Conservation (phyloP, 306 rosid genomes). For the barrel medic (Medicago truncatula) region DNA sequence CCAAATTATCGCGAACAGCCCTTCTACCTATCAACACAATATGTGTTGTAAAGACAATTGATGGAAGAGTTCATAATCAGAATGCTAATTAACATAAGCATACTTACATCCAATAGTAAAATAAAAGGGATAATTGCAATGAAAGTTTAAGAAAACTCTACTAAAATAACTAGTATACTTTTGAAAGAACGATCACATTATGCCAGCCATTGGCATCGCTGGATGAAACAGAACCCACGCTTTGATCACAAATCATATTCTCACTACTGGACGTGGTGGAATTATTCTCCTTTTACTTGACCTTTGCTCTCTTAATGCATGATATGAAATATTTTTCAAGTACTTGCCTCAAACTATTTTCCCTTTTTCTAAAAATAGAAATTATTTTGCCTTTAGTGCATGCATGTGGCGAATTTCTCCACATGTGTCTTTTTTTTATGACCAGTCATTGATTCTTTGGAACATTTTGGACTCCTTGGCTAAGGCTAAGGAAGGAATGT, state of each 20-base stretch:
- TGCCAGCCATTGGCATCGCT: conserved; percentile 36
- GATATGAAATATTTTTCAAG: conserved; percentile 9
- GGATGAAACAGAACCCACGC: conserved; percentile 38
- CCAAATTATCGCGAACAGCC: no score
- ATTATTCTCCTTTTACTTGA: conserved; percentile 31
- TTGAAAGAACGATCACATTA: conserved; percentile 22
- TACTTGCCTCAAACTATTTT: neutral
- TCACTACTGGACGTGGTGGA: conserved; percentile 27
- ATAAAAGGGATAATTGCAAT: no score
- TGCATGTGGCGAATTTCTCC: conserved; percentile 24
- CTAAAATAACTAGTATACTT: no score
- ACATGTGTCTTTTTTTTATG: conserved; percentile 18
- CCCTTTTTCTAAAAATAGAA: neutral
- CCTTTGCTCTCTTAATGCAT: neutral
- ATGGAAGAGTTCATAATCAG: no score
- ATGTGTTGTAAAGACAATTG: no score
- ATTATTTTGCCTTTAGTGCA: neutral
- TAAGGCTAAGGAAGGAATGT: conserved; percentile 42
- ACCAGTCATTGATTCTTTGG: conserved; percentile 5
- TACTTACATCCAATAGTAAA: no score
- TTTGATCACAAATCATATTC: conserved; percentile 35
- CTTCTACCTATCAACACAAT: no score
- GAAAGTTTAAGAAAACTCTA: no score
- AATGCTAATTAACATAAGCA: no score
- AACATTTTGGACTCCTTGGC: conserved; percentile 30